Evolutionary conservation across 2,329 filamentous ascomycete genomes (phyloP).

Genomic region (Colletotrichum siamense): DNA sequence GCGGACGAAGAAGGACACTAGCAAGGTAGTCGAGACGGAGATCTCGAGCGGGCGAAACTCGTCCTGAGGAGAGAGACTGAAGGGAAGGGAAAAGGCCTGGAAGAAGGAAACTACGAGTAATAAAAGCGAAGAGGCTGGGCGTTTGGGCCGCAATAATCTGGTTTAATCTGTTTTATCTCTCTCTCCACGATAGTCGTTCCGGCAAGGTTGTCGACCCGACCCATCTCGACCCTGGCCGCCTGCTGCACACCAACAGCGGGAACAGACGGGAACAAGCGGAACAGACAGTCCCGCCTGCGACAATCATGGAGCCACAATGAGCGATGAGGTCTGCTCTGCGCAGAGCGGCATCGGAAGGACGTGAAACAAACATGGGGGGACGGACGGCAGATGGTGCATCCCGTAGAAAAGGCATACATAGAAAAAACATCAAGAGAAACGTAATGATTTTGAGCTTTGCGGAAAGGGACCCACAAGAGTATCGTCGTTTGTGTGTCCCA

Average conservation of each 20-base stretch:
- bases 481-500: neutral
- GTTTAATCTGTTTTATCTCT: neutral
- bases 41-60: neutral
- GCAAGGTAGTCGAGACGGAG: slow-evolving; percentile 1
- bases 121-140: neutral
- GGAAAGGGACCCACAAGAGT: neutral
- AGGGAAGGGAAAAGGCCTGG: neutral
- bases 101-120: neutral
- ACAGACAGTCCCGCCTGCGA: neutral
- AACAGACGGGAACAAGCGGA: neutral
- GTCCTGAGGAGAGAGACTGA: neutral
- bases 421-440: neutral
- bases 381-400: neutral
- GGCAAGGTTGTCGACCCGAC: neutral
- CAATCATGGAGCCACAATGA: neutral
- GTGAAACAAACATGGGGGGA: slow-evolving; percentile 5
- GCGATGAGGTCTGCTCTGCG: neutral
- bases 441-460: neutral
- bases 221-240: neutral
- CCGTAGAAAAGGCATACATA: neutral
- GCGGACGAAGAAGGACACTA: slow-evolving; percentile 20
- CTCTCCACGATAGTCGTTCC: neutral
- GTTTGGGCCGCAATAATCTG: neutral
- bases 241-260: neutral
- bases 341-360: neutral